These are phyloP conservation scores for Seiridium cupressi DNA, from an alignment of 2,329 filamentous ascomycete species.

Conservation along the genomic window DNA sequence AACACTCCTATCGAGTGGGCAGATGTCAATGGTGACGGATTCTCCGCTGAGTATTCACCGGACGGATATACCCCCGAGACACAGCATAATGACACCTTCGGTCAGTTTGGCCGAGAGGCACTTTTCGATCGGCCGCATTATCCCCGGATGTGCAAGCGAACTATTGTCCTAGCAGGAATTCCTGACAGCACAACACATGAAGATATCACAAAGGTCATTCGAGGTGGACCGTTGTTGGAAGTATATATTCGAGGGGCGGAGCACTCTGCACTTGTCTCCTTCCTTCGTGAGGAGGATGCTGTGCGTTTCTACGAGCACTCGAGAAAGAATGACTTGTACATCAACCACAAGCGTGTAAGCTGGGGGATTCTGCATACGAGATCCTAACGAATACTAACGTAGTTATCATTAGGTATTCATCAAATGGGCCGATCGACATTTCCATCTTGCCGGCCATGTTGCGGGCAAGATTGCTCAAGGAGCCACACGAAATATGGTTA, in stretches of 20 bases:
- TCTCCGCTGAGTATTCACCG: constrained; percentile 18
- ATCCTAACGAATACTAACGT: background rate
- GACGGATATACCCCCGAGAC: constrained; percentile 17
- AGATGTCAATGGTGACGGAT: constrained; percentile 14
- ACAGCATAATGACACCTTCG: background rate
- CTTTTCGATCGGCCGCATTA: constrained; percentile 22
- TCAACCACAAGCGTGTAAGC: constrained; percentile 66
- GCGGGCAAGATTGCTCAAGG: constrained; percentile 62
- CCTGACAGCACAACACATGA: constrained; percentile 60
- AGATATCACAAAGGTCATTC: constrained; percentile 63
- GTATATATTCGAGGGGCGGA: constrained; percentile 61
- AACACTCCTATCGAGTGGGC: constrained; percentile 17
- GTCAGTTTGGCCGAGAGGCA: background rate
- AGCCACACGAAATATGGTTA: constrained; percentile 71
- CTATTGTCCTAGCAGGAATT: constrained; percentile 62
- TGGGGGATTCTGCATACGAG: too few species aligned
- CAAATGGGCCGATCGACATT: constrained; percentile 71
- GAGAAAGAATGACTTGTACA: constrained; percentile 64
- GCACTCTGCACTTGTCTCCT: constrained; percentile 64
- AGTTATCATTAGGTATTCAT: constrained; percentile 56
- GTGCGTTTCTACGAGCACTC: constrained; percentile 62
- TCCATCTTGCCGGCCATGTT: constrained; percentile 61
- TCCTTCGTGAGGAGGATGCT: constrained; percentile 63
- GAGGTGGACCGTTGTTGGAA: constrained; percentile 70
- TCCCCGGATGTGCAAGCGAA: constrained; percentile 46